phyloP scores from a whole-genome alignment of 768 basidiomycete species.

The Rickenella mellea region DNA sequence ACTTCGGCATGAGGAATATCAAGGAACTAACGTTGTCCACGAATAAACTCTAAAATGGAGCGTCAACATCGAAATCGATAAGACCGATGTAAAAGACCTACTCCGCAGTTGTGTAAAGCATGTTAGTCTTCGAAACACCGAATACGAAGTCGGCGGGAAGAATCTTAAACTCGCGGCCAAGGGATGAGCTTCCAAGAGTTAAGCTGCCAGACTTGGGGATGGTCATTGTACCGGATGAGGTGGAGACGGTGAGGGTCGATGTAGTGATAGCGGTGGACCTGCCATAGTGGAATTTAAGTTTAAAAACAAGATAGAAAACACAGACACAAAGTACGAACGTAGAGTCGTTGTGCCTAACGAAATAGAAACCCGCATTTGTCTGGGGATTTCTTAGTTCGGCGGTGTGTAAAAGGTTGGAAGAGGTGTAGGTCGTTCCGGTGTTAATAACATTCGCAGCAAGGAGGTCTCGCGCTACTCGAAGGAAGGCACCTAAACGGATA shows the following conservation, averaged over 20 bases:
- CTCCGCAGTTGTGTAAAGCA: slow-evolving; percentile 41
- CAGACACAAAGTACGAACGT: slow-evolving; percentile 14
- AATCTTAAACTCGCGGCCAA: slow-evolving; percentile 43
- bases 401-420: slow-evolving; percentile 31
- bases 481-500: slow-evolving; percentile 30
- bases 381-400: slow-evolving; percentile 37
- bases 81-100: slow-evolving; percentile 14
- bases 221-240: slow-evolving; percentile 27
- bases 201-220: slow-evolving; percentile 30
- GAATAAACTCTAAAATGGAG: slow-evolving; percentile 34
- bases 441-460: slow-evolving; percentile 32
- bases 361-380: slow-evolving; percentile 38
- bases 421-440: slow-evolving; percentile 42
- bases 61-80: no score
- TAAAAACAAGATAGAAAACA: no score
- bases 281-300: slow-evolving; percentile 13
- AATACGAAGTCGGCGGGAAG: slow-evolving; percentile 40
- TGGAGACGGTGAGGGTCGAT: slow-evolving; percentile 32
- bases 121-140: slow-evolving; percentile 22
- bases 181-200: slow-evolving; percentile 32
- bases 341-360: slow-evolving; percentile 36
- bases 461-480: slow-evolving; percentile 41
- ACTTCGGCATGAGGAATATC: background rate
- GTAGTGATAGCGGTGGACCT: slow-evolving; percentile 37
- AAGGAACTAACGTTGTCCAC: slow-evolving; percentile 38